Conservation (phyloP, 192 early-diverging fungal species). For the Podila epigama region DNA sequence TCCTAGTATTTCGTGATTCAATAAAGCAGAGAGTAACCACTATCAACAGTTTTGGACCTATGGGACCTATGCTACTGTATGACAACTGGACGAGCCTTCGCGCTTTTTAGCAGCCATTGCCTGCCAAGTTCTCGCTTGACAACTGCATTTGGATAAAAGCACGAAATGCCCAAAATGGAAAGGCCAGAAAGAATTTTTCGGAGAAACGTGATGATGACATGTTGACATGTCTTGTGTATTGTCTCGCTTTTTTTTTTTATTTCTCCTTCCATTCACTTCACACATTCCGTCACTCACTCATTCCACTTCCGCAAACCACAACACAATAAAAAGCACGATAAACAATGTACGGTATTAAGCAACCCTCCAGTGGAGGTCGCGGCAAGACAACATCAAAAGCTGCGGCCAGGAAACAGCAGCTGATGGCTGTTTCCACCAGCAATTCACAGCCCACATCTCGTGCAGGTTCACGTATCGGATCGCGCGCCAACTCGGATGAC, state of each 20-base stretch:
- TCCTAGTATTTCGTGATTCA: no score
- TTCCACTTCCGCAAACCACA: background rate
- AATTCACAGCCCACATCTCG: conserved; percentile 26
- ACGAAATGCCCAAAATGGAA: no score
- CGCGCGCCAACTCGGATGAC: conserved; percentile 39
- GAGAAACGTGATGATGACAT: no score
- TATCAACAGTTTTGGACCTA: no score
- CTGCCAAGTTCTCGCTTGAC: no score
- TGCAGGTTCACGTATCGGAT: conserved; percentile 18
- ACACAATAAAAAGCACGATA: background rate
- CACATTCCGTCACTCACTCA: background rate
- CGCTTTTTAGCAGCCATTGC: no score
- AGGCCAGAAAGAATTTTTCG: no score
- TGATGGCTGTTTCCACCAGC: conserved; percentile 6
- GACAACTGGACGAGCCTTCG: no score
- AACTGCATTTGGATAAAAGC: no score
- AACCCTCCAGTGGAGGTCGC: conserved; percentile 18
- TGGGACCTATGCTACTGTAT: no score
- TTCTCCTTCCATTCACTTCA: background rate
- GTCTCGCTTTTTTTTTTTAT: conserved; percentile 11
- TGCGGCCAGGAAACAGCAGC: conserved; percentile 36
- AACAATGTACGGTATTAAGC: conserved; percentile 23
- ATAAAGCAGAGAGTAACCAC: no score
- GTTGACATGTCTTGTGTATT: no score
- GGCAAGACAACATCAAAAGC: conserved; percentile 13